phyloP scores from a whole-genome alignment of 352 stramenopile species.

The Phytophthora constricta region DNA sequence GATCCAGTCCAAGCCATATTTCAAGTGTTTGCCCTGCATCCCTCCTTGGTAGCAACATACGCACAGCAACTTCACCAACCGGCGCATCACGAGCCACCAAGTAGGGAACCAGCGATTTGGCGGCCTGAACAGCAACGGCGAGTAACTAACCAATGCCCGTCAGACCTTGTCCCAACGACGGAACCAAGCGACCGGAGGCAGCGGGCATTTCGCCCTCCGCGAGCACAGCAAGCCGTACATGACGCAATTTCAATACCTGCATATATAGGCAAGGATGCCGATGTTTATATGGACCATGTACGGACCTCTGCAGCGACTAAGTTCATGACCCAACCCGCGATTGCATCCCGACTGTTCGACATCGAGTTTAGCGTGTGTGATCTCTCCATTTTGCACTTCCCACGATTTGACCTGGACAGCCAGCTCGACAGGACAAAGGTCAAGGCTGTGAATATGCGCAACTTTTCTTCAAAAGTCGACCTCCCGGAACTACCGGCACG shows the following conservation, averaged over 20 bases:
- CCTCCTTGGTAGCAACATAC: no score
- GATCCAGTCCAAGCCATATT: no score
- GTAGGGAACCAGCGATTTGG: no score
- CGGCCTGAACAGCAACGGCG: not conserved
- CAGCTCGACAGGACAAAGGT: not conserved
- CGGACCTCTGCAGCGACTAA: not conserved
- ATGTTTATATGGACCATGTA: slow-evolving; percentile 12
- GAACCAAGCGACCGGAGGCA: not conserved
- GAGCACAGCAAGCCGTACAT: not conserved
- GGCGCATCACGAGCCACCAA: no score
- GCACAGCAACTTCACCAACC: no score
- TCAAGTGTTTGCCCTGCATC: no score
- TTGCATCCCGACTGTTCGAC: not conserved
- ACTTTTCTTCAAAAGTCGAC: not conserved
- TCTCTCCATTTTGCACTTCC: slow-evolving; percentile 8
- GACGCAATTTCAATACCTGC: not conserved
- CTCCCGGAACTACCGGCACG: not conserved
- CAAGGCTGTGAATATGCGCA: not conserved
- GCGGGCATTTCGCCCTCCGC: not conserved
- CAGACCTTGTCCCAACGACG: not conserved
- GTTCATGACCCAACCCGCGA: slow-evolving; percentile 3
- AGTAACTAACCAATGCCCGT: not conserved
- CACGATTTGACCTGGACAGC: not conserved
- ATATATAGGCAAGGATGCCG: slow-evolving; percentile 7
- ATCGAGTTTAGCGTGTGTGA: slow-evolving; percentile 3